Evolutionary conservation across 164 flowering plant species (phyloP).

Genomic region (Vitis vinifera): DNA sequence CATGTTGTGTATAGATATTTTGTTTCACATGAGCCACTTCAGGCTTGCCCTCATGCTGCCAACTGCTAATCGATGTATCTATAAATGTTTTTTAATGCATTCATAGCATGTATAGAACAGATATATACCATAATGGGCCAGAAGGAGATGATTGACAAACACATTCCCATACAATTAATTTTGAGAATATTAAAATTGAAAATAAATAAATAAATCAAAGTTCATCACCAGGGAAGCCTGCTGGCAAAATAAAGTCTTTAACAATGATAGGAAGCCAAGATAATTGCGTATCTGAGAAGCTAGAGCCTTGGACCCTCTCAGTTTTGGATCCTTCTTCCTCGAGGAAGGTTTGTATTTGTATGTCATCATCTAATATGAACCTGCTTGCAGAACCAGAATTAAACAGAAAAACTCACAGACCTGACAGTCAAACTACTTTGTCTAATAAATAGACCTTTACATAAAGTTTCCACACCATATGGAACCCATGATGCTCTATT

Average conservation of each 20-base stretch:
- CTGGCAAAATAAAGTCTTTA: slow-evolving; percentile 72
- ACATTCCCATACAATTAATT: background rate
- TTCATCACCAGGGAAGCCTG: slow-evolving; percentile 81
- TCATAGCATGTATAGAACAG: too few species aligned
- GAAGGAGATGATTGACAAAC: background rate
- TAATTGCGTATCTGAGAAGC: slow-evolving; percentile 21
- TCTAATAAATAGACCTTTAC: too few species aligned
- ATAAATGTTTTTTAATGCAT: too few species aligned
- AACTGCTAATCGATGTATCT: too few species aligned
- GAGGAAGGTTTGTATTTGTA: slow-evolving; percentile 30
- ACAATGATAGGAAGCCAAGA: slow-evolving; percentile 64
- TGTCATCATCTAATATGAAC: slow-evolving; percentile 47
- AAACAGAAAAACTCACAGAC: background rate
- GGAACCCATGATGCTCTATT: background rate
- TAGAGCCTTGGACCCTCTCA: slow-evolving; percentile 17
- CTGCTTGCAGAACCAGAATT: slow-evolving; percentile 29
- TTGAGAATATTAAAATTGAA: background rate
- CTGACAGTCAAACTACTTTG: too few species aligned
- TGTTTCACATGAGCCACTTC: too few species aligned
- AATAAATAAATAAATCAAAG: background rate
- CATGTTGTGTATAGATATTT: too few species aligned
- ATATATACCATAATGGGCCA: background rate
- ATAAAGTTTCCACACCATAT: too few species aligned
- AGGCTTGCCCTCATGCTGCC: too few species aligned
- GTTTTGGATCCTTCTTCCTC: slow-evolving; percentile 31